These are phyloP conservation scores for Waltergamsia citrina DNA, from an alignment of 2,329 filamentous ascomycete genomes.

Conservation along the genomic window DNA sequence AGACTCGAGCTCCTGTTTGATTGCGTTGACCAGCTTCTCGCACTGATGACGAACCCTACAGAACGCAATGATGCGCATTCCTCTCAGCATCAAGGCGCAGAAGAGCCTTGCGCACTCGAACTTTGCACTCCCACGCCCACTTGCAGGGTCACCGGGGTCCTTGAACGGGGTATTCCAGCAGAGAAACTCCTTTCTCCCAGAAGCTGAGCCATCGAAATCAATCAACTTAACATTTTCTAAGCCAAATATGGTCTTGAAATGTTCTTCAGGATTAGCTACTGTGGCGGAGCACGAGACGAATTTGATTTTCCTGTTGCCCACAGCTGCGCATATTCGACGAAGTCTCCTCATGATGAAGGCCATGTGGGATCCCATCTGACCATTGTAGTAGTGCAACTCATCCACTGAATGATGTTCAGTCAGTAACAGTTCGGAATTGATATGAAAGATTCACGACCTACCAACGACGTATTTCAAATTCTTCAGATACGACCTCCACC, in stretches of 20 bases:
- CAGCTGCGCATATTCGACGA: constrained; percentile 76
- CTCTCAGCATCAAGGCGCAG: constrained; percentile 78
- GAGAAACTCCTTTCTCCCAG: constrained; percentile 82
- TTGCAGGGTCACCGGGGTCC: constrained; percentile 77
- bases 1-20: constrained; percentile 66
- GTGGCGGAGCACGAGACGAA: constrained; percentile 97
- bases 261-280: constrained; percentile 81
- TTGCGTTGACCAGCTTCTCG: constrained; percentile 70
- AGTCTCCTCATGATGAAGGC: constrained; percentile 90
- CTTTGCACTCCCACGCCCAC: constrained; percentile 74
- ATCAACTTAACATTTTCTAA: constrained; percentile 71
- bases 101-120: constrained; percentile 84
- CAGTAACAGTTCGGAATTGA: constrained; percentile 5
- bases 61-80: constrained; percentile 88
- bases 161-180: constrained; percentile 98
- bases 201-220: constrained; percentile 88
- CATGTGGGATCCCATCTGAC: constrained; percentile 86
- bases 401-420: constrained; percentile 38
- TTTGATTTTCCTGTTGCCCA: constrained; percentile 76
- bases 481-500: constrained; percentile 81
- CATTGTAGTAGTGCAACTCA: constrained; percentile 94
- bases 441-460: constrained; percentile 15
- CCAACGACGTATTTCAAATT: constrained; percentile 82
- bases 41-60: constrained; percentile 82
- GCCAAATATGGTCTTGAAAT: constrained; percentile 93